These are phyloP conservation scores for Rutstroemia sp. DNA, from an alignment of 2,329 filamentous ascomycete species.

Conservation along the genomic window DNA sequence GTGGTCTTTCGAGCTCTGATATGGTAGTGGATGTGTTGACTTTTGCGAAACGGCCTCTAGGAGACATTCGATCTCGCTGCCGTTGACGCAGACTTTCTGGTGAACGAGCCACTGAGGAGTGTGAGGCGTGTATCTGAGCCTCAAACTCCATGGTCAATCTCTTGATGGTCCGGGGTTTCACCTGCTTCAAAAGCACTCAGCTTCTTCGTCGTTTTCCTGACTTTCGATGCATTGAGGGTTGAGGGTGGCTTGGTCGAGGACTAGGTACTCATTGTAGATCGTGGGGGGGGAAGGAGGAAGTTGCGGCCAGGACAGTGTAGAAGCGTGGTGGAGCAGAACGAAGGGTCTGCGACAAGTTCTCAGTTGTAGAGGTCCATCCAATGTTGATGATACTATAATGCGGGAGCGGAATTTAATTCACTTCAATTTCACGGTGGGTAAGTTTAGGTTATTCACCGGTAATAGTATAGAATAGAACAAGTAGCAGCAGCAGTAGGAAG, in stretches of 20 bases:
- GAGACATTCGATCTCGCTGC: slow-evolving; percentile 29
- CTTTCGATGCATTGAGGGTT: slow-evolving; percentile 22
- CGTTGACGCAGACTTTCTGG: slow-evolving; percentile 29
- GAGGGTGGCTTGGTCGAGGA: not conserved
- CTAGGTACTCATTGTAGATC: not conserved
- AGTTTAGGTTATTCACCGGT: not conserved
- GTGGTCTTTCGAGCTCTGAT: slow-evolving; percentile 17
- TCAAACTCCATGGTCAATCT: slow-evolving; percentile 8
- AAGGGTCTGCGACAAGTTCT: slow-evolving; percentile 5
- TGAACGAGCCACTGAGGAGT: slow-evolving; percentile 13
- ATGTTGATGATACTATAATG: not conserved
- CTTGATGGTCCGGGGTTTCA: slow-evolving; percentile 2
- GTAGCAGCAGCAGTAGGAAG: not conserved
- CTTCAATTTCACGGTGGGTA: not conserved
- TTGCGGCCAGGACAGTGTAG: not conserved
- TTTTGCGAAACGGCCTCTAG: slow-evolving; percentile 25
- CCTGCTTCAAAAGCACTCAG: slow-evolving; percentile 8
- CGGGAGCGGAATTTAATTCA: not conserved
- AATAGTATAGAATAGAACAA: not conserved
- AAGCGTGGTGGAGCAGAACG: not conserved
- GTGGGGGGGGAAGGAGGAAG: not conserved
- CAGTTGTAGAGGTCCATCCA: slow-evolving; percentile 1
- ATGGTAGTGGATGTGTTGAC: slow-evolving; percentile 17
- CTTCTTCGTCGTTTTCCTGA: slow-evolving; percentile 15
- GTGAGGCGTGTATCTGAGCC: slow-evolving; percentile 7